Conservation (phyloP, 2,329 filamentous ascomycete species). For the Penicillium sumatraense region DNA sequence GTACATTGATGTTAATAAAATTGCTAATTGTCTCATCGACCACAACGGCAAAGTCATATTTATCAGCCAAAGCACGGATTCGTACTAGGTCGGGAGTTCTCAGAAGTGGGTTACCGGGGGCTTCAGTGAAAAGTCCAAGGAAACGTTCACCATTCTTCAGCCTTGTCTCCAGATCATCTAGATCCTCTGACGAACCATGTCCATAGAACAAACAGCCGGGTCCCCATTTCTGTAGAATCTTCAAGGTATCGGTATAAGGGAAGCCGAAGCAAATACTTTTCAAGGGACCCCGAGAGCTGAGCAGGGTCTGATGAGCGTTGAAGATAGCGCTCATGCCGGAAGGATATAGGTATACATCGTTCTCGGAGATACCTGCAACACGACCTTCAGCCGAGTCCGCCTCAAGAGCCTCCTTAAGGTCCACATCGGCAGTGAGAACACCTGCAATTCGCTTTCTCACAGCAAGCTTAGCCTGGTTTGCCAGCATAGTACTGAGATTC, state of each 20-base stretch:
- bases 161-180: conserved; percentile 79
- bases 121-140: conserved; percentile 89
- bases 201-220: conserved; percentile 89
- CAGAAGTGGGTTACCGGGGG: conserved; percentile 89
- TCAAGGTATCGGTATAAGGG: conserved; percentile 94
- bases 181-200: conserved; percentile 72
- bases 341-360: conserved; percentile 87
- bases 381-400: conserved; percentile 38
- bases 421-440: conserved; percentile 73
- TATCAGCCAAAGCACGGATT: conserved; percentile 78
- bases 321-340: conserved; percentile 96
- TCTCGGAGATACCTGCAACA: conserved; percentile 68
- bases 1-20: conserved; percentile 92
- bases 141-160: conserved; percentile 75
- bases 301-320: conserved; percentile 76
- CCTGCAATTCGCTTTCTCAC: conserved; percentile 88
- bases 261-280: conserved; percentile 96
- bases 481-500: conserved; percentile 80
- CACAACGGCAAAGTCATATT: conserved; percentile 86
- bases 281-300: conserved; percentile 64
- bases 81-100: conserved; percentile 80
- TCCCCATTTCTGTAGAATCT: conserved; percentile 92
- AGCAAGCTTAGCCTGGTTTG: conserved; percentile 80
- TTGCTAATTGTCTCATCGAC: conserved; percentile 97
- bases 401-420: conserved; percentile 65